Evolutionary conservation across 306 rosid species (phyloP).

Genomic region (Quillaja saponaria): DNA sequence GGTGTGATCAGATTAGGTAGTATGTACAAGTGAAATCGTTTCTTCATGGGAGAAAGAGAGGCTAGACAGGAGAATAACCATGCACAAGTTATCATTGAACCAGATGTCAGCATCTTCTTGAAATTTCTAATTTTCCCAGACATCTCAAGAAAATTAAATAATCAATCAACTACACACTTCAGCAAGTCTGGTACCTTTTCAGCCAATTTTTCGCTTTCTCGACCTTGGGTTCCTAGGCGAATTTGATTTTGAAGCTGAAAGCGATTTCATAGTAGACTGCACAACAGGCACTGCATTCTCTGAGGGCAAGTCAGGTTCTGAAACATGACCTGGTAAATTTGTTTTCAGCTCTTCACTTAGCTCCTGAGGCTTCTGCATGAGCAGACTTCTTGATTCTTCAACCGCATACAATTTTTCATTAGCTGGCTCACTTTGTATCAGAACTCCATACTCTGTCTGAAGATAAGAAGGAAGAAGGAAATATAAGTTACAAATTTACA

Average conservation of each 20-base stretch:
- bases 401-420: conserved; percentile 49
- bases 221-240: conserved; percentile 45
- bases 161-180: conserved; percentile 6
- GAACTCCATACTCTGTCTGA: conserved; percentile 43
- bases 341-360: conserved; percentile 41
- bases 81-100: conserved; percentile 35
- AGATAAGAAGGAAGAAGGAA: conserved; percentile 14
- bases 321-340: conserved; percentile 27
- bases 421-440: conserved; percentile 33
- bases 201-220: conserved; percentile 45
- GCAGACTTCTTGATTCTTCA: conserved; percentile 41
- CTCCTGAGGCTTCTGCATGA: conserved; percentile 35
- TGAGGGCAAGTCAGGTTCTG: conserved; percentile 37
- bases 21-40: conserved; percentile 37
- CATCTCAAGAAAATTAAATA: background rate
- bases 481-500: conserved; percentile 14
- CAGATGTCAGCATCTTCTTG: conserved; percentile 13
- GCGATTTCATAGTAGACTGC: conserved; percentile 29
- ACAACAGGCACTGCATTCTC: conserved; percentile 31
- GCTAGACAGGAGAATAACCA: conserved; percentile 30
- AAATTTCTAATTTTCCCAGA: conserved; percentile 14
- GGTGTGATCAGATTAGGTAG: conserved; percentile 28
- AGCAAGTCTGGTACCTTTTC: conserved; percentile 29
- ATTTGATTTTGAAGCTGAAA: conserved; percentile 36
- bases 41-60: conserved; percentile 28